Conservation (phyloP, 352 stramenopile species). For the Salisapilia sapeloensis region DNA sequence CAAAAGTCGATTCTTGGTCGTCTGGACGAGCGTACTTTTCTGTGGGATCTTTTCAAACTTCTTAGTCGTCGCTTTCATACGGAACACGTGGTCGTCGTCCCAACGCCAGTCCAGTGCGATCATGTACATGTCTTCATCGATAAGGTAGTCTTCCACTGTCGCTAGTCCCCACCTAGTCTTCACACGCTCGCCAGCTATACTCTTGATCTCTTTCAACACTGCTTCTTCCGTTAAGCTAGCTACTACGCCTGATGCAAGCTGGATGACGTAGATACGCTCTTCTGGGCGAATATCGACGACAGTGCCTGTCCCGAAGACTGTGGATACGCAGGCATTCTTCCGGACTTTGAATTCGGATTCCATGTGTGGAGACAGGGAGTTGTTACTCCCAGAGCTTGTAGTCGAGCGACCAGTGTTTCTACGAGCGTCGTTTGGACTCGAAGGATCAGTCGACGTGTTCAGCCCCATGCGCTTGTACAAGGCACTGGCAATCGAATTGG, state of each 20-base stretch:
- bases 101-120: slow-evolving; percentile 78
- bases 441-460: too few relatives aligned
- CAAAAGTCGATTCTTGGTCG: slow-evolving; percentile 67
- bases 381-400: too few relatives aligned
- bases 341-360: slow-evolving; percentile 21
- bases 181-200: slow-evolving; percentile 63
- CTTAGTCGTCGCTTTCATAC: slow-evolving; percentile 81
- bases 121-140: slow-evolving; percentile 81
- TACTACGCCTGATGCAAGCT: slow-evolving; percentile 50
- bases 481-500: too few relatives aligned
- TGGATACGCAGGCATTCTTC: slow-evolving; percentile 52
- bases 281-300: slow-evolving; percentile 53
- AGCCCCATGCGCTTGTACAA: too few relatives aligned
- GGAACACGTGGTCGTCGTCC: slow-evolving; percentile 78
- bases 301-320: slow-evolving; percentile 53
- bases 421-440: too few relatives aligned
- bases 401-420: too few relatives aligned
- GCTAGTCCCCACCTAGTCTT: slow-evolving; percentile 74
- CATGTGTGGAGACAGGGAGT: too few relatives aligned
- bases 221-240: slow-evolving; percentile 47
- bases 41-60: slow-evolving; percentile 71
- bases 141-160: slow-evolving; percentile 71
- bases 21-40: slow-evolving; percentile 49
- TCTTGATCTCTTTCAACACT: slow-evolving; percentile 70
- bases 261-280: slow-evolving; percentile 59